Base-by-base conservation (phyloP, 345 rosid species). In the Abelmoschus esculentus region DNA sequence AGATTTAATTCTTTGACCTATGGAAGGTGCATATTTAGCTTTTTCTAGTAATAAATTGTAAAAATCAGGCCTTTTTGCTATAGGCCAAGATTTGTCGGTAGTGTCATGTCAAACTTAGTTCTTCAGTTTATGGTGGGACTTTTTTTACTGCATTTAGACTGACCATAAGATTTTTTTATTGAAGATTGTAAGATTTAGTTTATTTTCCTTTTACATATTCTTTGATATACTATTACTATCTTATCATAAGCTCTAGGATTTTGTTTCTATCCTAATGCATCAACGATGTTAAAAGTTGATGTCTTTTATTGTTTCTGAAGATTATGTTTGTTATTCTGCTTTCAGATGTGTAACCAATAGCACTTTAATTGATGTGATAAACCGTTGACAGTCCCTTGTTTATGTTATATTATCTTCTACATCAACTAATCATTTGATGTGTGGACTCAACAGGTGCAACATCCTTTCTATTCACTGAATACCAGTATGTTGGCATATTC, bases 401-500 rank as follows among this genome's bases (percentile, higher is more conserved):
- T 63, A 63, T 42, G 52, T 19, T 62, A 50, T 40, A 19, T 63
- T 6, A 19, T 19, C 26, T 10, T 42, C 67, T 18, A 5, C 12
- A 5, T 40, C 13, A 10, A 63, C 11, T 42, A 19, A 18, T 42
- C 17, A 17, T 3, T 40, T 63, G 67, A 18, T 63, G 11, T 18
- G 42, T 63, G 67, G 34, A 31, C 19, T 52, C 26, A 32, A 68
- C 77, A 84, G 88, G 88, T 44, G 88, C 88, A 60, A 80, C 88
- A 29, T 85, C 89, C 57, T 85, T 85, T 81, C 86, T 85, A 31
- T 81, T 80, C 60, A 82, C 86, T 0, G 89, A 83, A 61, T 85
- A 85, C 71, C 83, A 85, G 71, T 85, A 85, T 73, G 85, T 85
- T 53, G 86, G 86, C 11, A 10, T 85, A 60, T 85, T 85, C 83